These are phyloP conservation scores for Quillaja saponaria DNA, from an alignment of 306 rosid species.

Conservation along the genomic window DNA sequence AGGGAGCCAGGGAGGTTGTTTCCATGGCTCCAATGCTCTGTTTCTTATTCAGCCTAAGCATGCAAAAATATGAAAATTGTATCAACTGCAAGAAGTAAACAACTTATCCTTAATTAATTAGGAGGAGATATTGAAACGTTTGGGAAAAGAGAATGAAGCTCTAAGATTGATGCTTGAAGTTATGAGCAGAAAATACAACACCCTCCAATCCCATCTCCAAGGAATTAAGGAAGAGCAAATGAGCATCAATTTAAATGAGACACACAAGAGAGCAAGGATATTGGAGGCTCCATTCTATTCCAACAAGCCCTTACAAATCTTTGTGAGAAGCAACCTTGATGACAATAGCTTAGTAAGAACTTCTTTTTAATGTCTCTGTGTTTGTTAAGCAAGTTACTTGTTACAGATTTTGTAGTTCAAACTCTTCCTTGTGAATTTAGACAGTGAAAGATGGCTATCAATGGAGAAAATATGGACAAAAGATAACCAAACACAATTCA, in stretches of 20 bases:
- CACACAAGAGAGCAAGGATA: constrained; percentile 50
- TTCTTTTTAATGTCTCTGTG: not conserved
- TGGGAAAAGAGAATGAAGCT: constrained; percentile 52
- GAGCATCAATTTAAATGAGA: constrained; percentile 16
- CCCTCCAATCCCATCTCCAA: constrained; percentile 39
- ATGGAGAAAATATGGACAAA: constrained; percentile 88
- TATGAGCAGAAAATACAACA: constrained; percentile 47
- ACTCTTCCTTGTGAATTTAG: constrained; percentile 1
- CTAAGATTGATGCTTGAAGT: constrained; percentile 55
- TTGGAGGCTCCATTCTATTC: constrained; percentile 11
- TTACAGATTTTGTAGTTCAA: not conserved
- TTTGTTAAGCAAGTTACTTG: not conserved
- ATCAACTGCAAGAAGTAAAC: no score
- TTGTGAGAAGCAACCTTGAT: constrained; percentile 50
- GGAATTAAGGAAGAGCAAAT: constrained; percentile 25
- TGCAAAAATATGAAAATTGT: no score
- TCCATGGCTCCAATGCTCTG: no score
- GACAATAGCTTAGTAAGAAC: constrained; percentile 55
- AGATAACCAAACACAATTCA: constrained; percentile 73
- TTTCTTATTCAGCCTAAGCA: no score
- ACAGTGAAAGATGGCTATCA: constrained; percentile 59
- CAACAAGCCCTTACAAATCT: constrained; percentile 40
- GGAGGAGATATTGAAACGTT: constrained; percentile 42
- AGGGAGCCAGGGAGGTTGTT: no score
- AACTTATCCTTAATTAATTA: constrained; percentile 6